Percentiles rank a stretch among this genome's conserved stretches.
Evolutionary conservation across 148 eudicot species (phyloP).

Genomic region (Arbutus unedo): DNA sequence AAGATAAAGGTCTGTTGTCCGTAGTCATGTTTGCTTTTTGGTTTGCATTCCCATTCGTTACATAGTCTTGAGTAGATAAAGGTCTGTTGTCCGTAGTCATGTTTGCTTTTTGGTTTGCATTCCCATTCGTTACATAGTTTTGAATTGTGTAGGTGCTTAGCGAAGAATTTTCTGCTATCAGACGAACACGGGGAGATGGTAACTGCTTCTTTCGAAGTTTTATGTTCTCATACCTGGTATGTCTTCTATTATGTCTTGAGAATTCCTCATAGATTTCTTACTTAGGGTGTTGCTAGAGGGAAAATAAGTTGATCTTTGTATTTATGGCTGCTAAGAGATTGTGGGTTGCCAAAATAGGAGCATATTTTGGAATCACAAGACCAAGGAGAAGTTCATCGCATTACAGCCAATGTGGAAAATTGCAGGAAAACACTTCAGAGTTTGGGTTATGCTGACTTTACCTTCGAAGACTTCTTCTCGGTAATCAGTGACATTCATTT

Average conservation of each 20-base stretch:
- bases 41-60: neutral
- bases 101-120: neutral
- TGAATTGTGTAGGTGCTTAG: constrained; percentile 51
- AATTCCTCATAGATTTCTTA: neutral
- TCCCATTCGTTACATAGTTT: neutral
- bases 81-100: constrained; percentile 28
- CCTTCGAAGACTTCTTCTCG: constrained; percentile 89
- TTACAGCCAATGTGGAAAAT: constrained; percentile 60
- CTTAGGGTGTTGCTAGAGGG: neutral
- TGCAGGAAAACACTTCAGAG: constrained; percentile 75
- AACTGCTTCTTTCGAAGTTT: constrained; percentile 95
- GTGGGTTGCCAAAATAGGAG: constrained; percentile 46
- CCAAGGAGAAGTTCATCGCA: constrained; percentile 66
- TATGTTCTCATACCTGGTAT: constrained; percentile 92
- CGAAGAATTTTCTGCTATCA: constrained; percentile 64
- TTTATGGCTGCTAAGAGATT: constrained; percentile 15
- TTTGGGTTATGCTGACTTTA: constrained; percentile 91
- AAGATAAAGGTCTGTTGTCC: constrained; percentile 63
- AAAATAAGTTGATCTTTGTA: neutral
- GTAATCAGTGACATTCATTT: constrained; percentile 32
- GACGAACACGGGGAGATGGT: constrained; percentile 96
- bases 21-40: neutral
- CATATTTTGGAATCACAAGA: constrained; percentile 85
- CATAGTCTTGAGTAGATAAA: constrained; percentile 63
- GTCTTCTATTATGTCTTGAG: constrained; percentile 14